Evolutionary conservation across 257 asterid genomes (phyloP), one percentile per base, ranked within the genome.

Genomic region (Mitragyna speciosa): DNA sequence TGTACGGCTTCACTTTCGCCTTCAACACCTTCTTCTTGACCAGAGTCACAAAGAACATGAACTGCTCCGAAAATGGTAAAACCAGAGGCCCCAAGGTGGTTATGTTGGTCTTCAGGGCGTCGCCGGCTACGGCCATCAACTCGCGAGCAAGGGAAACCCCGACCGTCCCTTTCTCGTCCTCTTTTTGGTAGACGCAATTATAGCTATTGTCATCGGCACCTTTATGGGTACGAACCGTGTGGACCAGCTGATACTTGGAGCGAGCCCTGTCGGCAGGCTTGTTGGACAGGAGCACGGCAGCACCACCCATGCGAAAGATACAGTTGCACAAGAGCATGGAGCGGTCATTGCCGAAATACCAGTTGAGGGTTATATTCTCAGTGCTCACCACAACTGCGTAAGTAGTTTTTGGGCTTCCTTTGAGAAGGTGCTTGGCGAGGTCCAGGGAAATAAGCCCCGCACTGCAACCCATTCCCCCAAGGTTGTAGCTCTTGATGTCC

Each of bases 401-500:
- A 1, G 89, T 79, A 1, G 89, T 79, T 28, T 86, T 77, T 9
- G 84, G 84, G 47, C 82, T 83, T 3, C 89, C 89, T 77, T 82
- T 82, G 12, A 90, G 86, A 0, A 90, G 78, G 12, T 85, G 88
- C 49, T 83, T 89, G 0, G 92, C 92, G 4, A 89, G 87, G 66
- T 87, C 94, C 0, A 80, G 30, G 16, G 90, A 87, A 9, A 86
- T 85, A 0, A 89, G 80, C 4, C 96, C 89, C 0, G 92, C 91
- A 11, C 89, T 86, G 76, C 96, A 89, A 0, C 96, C 96, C 96
- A 91, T 91, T 14, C 91, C 94, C 0, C 88, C 84, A 0, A 91
- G 82, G 45, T 88, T 89, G 67, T 89, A 91, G 87, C 89, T 77
- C 66, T 68, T 66, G 31, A 86, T 79, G 61, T 87, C 87, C 20